Evolutionary conservation across 2,329 filamentous ascomycete species (phyloP), one percentile per base, ranked within the genome.

Genomic region (Aureobasidium lini): DNA sequence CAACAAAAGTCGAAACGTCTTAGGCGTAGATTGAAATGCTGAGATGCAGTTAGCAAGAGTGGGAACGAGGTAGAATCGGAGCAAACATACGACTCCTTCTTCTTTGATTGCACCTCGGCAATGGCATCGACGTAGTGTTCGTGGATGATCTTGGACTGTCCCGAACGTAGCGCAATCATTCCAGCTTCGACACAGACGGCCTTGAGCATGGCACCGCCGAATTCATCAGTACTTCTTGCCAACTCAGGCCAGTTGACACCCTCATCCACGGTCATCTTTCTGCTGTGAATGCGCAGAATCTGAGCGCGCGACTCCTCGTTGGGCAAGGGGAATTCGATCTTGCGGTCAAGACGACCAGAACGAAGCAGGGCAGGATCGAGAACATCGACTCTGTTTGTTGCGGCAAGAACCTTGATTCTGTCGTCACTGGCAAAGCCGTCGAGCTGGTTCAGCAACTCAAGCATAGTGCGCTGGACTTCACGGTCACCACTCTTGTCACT

Each of bases 111-210:
- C 67, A 99, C 94, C 77, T 99, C 94, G 39, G 91, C 84, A 74
- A 99, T 97, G 62, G 94, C 94, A 79, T 99, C 94, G 53, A 99
- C 94, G 71, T 97, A 99, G 76, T 99, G 90, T 79, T 99, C 94
- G 73, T 99, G 94, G 62, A 88, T 89, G 71, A 99, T 94, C 83
- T 96, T 96, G 77, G 87, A 91, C 81, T 95, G 92, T 62, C 94
- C 94, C 73, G 87, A 90, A 67, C 94, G 84, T 70, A 99, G 79
- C 31, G 94, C 94, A 77, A 99, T 99, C 94, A 99, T 99, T 72
- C 94, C 94, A 54, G 94, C 94, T 79, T 99, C 94, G 29, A 99
- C 94, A 74, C 94, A 99, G 23, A 99, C 94, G 44, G 94, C 94
- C 82, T 99, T 99, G 67, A 99, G 79, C 85, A 95, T 93, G 62